Base-by-base conservation (phyloP, 169 alveolate genomes). In the Fabrea salina region DNA sequence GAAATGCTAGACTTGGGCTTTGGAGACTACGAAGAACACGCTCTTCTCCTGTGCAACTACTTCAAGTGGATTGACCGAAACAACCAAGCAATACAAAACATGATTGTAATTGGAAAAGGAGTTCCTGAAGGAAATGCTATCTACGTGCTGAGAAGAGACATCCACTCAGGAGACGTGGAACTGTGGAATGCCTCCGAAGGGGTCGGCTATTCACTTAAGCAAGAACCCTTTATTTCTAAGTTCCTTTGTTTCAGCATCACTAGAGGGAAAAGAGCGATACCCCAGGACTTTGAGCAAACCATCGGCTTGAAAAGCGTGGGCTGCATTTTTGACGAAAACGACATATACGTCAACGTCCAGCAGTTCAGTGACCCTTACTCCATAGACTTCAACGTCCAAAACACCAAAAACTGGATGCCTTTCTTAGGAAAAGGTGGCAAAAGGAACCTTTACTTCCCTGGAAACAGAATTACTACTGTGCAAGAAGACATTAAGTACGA, bases 21-120 rank as follows among this genome's bases (percentile, higher is more conserved):
- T 57, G 97, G 97, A 27, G 98, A 96, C 84, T 91, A 87, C 68
- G 97, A 96, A 87, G 98, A 96, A 77, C 98, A 96, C 82, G 96
- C 97, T 37, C 88, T 93, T 50, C 86, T 96, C 56, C 77, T 96
- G 71, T 94, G 97, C 83, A 92, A 92, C 86, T 96, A 91, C 75
- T 96, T 96, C 80, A 93, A 93, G 84, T 92, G 91, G 80, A 91
- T 94, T 35, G 98, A 95, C 87, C 59, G 61, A 43, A 68, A 82
- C 22, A 82, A 80, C 16, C 78, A 85, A 30, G 83, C 79, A 19
- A 78, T 84, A 57, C 86, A 87, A 54, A 85, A 89, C 61, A 92
- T 89, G 83, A 76, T 92, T 25, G 84, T 90, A 11, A 47, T 94
- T 13, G 96, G 97, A 35, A 86, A 83, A 54, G 97, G 94, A 27